Evolutionary conservation across 179 eudicot genomes (phyloP), one percentile per base, ranked within the genome.

Genomic region (Beta corolliflora): DNA sequence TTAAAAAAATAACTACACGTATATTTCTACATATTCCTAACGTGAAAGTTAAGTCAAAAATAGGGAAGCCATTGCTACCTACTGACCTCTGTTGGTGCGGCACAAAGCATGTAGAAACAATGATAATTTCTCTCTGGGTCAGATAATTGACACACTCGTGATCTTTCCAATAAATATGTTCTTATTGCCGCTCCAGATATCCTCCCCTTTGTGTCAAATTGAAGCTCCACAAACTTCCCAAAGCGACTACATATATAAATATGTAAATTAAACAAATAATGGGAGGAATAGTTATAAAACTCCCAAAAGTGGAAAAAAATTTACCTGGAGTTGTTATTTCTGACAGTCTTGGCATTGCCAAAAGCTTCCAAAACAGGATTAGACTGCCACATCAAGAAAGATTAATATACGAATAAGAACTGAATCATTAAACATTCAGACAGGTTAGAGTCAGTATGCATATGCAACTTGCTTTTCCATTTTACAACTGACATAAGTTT

Each of bases 121-220:
- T 96, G 98, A 88, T 96, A 94, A 86, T 96, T 96, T 85, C 99
- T 87, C 90, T 96, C 99, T 11, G 98, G 99, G 83, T 96, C 98
- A 60, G 99, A 96, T 66, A 92, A 78, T 91, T 96, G 99, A 84
- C 99, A 96, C 83, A 96, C 99, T 75, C 99, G 99, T 84, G 98
- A 96, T 77, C 98, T 89, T 87, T 96, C 99, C 81, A 96, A 86
- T 85, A 96, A 83, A 85, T 96, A 96, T 73, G 99, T 96, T 87
- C 99, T 87, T 45, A 96, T 90, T 70, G 98, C 99, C 61, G 99
- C 99, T 82, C 98, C 98, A 36, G 99, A 93, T 84, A 96, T 96
- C 77, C 91, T 90, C 77, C 99, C 98, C 53, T 73, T 90, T 79
- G 86, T 86, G 81, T 96, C 98, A 82, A 96, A 96, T 80, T 96